phyloP scores from a whole-genome alignment of 768 basidiomycete species.

The Xerocomellus chrysenteron region DNA sequence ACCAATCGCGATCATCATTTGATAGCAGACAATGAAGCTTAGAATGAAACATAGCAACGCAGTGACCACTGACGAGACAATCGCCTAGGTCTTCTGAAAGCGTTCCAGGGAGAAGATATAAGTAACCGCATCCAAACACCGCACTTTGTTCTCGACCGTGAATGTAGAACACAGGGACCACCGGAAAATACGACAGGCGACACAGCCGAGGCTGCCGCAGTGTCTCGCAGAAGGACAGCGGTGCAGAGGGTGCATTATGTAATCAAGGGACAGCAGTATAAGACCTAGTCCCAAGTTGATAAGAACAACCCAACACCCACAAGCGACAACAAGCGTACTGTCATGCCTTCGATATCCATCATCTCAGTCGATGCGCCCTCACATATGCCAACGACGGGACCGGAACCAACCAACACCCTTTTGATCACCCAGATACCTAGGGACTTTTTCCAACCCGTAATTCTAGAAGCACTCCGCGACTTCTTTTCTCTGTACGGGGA shows the following conservation, averaged over 20 bases:
- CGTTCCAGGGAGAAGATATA: slow-evolving; percentile 15
- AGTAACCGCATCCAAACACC: slow-evolving; percentile 5
- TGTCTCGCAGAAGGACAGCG: background rate
- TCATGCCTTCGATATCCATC: slow-evolving; percentile 32
- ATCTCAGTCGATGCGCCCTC: slow-evolving; percentile 13
- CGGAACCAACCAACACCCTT: slow-evolving; percentile 71
- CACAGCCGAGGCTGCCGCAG: slow-evolving; percentile 21
- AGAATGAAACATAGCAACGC: slow-evolving; percentile 14
- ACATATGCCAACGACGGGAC: background rate
- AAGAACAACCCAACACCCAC: background rate
- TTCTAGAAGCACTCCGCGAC: slow-evolving; percentile 61
- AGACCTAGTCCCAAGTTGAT: background rate
- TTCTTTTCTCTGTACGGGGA: slow-evolving; percentile 79
- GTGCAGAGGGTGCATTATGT: slow-evolving; percentile 18
- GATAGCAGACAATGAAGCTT: background rate
- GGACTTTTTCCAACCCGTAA: slow-evolving; percentile 70
- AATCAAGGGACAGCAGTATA: slow-evolving; percentile 12
- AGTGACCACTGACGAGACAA: background rate
- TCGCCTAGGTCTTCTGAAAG: background rate
- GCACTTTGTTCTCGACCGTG: slow-evolving; percentile 2
- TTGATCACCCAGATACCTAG: slow-evolving; percentile 76
- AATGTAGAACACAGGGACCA: slow-evolving; percentile 12
- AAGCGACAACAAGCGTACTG: slow-evolving; percentile 1
- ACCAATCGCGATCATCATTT: slow-evolving; percentile 7
- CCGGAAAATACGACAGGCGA: slow-evolving; percentile 3